These are phyloP conservation scores for Starmerella floricola DNA, from an alignment of 805 yeast species.

Conservation along the genomic window DNA sequence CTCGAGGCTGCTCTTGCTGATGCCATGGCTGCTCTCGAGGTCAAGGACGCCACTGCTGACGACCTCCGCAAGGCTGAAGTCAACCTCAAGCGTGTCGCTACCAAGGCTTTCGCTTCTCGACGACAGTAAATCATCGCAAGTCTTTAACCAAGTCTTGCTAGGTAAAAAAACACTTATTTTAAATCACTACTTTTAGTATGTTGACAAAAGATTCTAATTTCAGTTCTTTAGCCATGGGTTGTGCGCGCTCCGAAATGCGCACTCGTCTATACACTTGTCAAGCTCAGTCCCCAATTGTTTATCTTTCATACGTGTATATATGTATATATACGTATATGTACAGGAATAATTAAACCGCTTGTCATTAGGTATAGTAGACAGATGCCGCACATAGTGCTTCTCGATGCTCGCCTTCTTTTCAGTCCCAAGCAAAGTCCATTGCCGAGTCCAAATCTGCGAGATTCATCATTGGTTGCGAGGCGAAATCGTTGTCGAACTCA, in stretches of 20 bases:
- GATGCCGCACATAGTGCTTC: too few species aligned
- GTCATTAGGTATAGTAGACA: too few species aligned
- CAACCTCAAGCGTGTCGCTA: constrained; percentile 96
- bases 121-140: constrained; percentile 17
- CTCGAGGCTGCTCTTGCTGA: constrained; percentile 96
- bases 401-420: too few species aligned
- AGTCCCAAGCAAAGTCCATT: constrained; percentile 23
- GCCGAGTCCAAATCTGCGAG: constrained; percentile 25
- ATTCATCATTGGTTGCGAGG: constrained; percentile 24
- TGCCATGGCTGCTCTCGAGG: constrained; percentile 93
- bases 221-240: too few species aligned
- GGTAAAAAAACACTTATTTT: not conserved
- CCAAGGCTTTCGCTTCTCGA: constrained; percentile 98
- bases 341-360: too few species aligned
- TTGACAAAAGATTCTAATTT: not conserved
- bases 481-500: constrained; percentile 17
- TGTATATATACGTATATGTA: too few species aligned
- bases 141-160: not conserved
- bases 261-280: too few species aligned
- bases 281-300: too few species aligned
- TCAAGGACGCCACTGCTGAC: constrained; percentile 93
- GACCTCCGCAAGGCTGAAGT: constrained; percentile 99
- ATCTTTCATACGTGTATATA: too few species aligned
- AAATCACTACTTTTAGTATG: not conserved
- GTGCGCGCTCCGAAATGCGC: too few species aligned